Conservation (phyloP, 192 early-diverging fungal species). For the Phlyctochytrium planicorne region DNA sequence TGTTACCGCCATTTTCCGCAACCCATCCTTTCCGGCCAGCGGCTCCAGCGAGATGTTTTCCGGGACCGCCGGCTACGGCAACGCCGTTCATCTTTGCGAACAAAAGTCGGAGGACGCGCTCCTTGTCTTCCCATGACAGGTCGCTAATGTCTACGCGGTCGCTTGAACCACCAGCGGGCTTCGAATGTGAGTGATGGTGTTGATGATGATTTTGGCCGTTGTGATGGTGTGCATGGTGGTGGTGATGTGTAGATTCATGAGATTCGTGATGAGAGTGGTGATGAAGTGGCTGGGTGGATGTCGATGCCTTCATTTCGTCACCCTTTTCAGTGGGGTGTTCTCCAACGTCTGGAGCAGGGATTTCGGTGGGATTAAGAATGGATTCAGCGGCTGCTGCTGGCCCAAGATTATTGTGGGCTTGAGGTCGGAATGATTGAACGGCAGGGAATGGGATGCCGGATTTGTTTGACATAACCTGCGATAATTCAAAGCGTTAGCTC, state of each 20-base stretch:
- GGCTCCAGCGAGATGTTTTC: not conserved
- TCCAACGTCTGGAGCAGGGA: not conserved
- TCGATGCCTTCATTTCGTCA: constrained; percentile 14
- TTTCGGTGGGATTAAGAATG: constrained; percentile 4
- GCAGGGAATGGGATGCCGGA: constrained; percentile 25
- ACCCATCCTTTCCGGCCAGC: not conserved
- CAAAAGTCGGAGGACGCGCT: constrained; percentile 55
- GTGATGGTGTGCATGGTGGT: constrained; percentile 10
- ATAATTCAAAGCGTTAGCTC: constrained; percentile 1
- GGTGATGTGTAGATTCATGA: constrained; percentile 14
- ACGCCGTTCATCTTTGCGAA: constrained; percentile 68
- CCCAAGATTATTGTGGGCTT: constrained; percentile 19
- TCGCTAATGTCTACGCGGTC: constrained; percentile 46
- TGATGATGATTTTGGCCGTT: constrained; percentile 10
- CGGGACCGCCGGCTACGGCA: constrained; percentile 24
- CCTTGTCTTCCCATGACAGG: constrained; percentile 55
- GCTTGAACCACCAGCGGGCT: not conserved
- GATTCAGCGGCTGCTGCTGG: constrained; percentile 20
- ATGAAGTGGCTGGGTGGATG: constrained; percentile 19
- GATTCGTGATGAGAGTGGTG: constrained; percentile 9
- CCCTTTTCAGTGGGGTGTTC: not conserved
- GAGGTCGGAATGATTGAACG: constrained; percentile 33
- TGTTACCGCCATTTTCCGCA: not conserved
- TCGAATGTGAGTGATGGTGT: not conserved
- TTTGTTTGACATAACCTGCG: constrained; percentile 29